Conservation (phyloP, 1,139 yeast genomes). For the Lodderomyces metapsilosis region DNA sequence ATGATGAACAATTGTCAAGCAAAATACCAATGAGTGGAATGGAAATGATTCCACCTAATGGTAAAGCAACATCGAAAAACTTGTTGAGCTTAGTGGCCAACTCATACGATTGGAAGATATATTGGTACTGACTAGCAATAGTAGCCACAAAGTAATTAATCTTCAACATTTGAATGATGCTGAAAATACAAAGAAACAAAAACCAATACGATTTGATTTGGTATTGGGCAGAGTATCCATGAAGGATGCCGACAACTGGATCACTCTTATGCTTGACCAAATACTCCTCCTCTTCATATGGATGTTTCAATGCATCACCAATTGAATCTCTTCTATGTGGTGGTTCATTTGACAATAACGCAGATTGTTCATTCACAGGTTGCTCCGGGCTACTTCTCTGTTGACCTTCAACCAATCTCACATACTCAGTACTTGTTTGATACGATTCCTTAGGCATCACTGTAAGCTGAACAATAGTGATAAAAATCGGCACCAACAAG, state of each 20-base stretch:
- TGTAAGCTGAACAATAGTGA: slow-evolving; percentile 37
- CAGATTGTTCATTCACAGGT: slow-evolving; percentile 13
- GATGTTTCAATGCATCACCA: slow-evolving; percentile 48
- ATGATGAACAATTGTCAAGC: slow-evolving; percentile 38
- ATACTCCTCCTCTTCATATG: slow-evolving; percentile 35
- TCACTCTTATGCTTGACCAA: slow-evolving; percentile 33
- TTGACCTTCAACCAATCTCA: slow-evolving; percentile 31
- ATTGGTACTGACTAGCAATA: slow-evolving; percentile 44
- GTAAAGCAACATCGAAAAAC: slow-evolving; percentile 45
- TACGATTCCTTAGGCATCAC: slow-evolving; percentile 44
- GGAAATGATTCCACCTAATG: slow-evolving; percentile 44
- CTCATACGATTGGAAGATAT: slow-evolving; percentile 28
- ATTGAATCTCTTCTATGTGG: slow-evolving; percentile 36
- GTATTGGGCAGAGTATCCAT: slow-evolving; percentile 40
- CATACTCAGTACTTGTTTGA: slow-evolving; percentile 31
- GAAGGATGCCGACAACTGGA: slow-evolving; percentile 45
- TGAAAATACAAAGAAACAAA: slow-evolving; percentile 36
- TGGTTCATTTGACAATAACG: slow-evolving; percentile 18
- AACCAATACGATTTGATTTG: slow-evolving; percentile 47
- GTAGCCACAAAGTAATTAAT: slow-evolving; percentile 49
- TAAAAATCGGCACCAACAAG: slow-evolving; percentile 40
- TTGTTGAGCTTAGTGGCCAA: slow-evolving; percentile 32
- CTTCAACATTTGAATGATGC: slow-evolving; percentile 44
- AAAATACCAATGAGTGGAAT: slow-evolving; percentile 44
- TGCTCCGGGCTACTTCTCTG: slow-evolving; percentile 12